phyloP scores from a whole-genome alignment of 192 early-diverging fungal genomes.

The Gryganskiella cystojenkinii region DNA sequence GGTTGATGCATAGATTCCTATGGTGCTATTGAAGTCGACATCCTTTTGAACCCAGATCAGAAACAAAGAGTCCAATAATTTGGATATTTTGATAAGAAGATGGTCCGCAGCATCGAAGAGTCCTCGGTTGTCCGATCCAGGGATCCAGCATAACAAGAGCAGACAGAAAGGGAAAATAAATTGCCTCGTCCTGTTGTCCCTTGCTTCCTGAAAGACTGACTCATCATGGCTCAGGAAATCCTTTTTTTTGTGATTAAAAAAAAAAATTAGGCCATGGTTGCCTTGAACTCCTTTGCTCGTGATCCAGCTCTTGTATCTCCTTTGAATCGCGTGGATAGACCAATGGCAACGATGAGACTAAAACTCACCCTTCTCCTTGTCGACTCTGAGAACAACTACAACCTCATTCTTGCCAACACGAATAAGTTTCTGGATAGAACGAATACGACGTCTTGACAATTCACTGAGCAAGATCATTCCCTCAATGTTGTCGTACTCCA shows the following conservation, averaged over 20 bases:
- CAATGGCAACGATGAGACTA: not conserved
- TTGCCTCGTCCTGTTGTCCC: not conserved
- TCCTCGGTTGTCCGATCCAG: not conserved
- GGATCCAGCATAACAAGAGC: not conserved
- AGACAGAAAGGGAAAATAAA: not conserved
- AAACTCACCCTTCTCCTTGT: slow-evolving; percentile 90
- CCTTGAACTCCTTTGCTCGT: no score
- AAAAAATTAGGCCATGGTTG: no score
- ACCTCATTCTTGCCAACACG: slow-evolving; percentile 94
- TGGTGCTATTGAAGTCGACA: no score
- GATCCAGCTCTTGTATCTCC: no score
- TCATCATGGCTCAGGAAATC: not conserved
- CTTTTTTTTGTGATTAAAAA: no score
- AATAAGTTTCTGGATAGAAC: slow-evolving; percentile 96
- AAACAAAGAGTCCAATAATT: no score
- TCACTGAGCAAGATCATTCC: slow-evolving; percentile 97
- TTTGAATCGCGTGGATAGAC: no score
- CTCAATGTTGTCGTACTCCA: slow-evolving; percentile 97
- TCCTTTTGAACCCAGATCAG: no score
- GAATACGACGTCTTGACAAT: slow-evolving; percentile 93
- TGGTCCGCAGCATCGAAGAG: no score
- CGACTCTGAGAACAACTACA: slow-evolving; percentile 93
- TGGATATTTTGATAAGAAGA: no score
- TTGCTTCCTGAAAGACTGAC: not conserved
- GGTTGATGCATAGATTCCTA: no score